Evolutionary conservation across 306 rosid genomes (phyloP), one percentile per base, ranked within the genome.

Genomic region (Malus asiatica): DNA sequence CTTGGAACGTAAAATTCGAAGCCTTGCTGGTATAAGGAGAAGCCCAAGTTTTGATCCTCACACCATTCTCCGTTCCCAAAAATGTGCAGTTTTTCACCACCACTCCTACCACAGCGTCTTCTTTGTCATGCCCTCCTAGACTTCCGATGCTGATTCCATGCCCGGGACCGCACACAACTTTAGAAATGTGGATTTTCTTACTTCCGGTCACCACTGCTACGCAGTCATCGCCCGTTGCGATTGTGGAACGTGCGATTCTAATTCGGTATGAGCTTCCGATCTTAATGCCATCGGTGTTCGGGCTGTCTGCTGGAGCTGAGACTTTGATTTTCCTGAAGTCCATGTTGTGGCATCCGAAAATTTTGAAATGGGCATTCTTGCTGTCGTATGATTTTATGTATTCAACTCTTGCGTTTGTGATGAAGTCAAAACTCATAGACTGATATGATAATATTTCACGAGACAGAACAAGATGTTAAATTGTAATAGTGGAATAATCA

Each of bases 281-380:
- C 68, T 92, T 92, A 53, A 90, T 92, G 46, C 96, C 97, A 25
- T 92, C 97, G 0, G 97, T 90, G 84, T 92, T 92, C 1, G 88
- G 89, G 35, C 93, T 92, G 1, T 87, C 64, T 0, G 1, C 38
- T 0, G 96, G 96, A 5, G 93, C 85, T 1, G 79, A 48, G 66
- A 92, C 12, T 12, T 20, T 73, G 19, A 88, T 30, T 6, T 70
- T 67, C 29, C 59, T 79, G 7, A 92, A 6, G 22, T n/a, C 82
- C 63, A 93, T 67, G 70, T 86, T 76, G 29, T 55, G 60, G 81
- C 96, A 76, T 2, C 59, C 88, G 40, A 29, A 90, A 11, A 86
- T 1, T 20, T 33, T 20, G 71, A 90, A 74, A 58, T 93, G 97
- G 0, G 22, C 75, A 32, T 65, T 83, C 78, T 90, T 89, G 72